These are phyloP conservation scores for Yamadazyma dushanensis DNA, from an alignment of 1,139 yeast genomes.

Conservation along the genomic window DNA sequence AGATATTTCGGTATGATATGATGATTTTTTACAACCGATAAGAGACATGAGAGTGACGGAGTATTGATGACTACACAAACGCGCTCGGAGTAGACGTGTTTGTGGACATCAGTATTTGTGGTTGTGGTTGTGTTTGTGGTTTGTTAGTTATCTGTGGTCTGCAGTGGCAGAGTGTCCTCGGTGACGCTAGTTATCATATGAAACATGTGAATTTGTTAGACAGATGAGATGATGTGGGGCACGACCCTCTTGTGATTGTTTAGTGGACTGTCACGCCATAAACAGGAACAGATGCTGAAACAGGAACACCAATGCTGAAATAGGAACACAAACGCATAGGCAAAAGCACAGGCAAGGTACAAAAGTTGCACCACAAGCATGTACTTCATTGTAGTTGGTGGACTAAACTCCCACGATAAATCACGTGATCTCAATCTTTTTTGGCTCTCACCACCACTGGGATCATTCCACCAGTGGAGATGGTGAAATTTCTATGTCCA, in stretches of 20 bases:
- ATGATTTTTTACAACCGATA: background rate
- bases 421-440: conserved; percentile 9
- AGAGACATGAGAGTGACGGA: too few species aligned
- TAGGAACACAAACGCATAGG: too few species aligned
- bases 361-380: too few species aligned
- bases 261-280: too few species aligned
- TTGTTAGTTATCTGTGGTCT: too few species aligned
- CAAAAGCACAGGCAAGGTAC: background rate
- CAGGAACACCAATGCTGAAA: too few species aligned
- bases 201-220: conserved; percentile 1
- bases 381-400: background rate
- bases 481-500: conserved; percentile 55
- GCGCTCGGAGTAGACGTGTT: too few species aligned
- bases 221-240: background rate
- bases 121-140: too few species aligned
- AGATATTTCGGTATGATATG: background rate
- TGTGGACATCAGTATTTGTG: too few species aligned
- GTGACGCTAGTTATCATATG: conserved; percentile 1
- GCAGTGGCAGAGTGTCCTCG: too few species aligned
- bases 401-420: background rate
- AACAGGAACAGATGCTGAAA: too few species aligned
- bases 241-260: background rate
- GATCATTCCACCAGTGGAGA: conserved; percentile 69
- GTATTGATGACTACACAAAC: too few species aligned
- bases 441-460: conserved; percentile 55